Conservation (phyloP, 768 basidiomycete genomes). For the Naganishia antarctica region DNA sequence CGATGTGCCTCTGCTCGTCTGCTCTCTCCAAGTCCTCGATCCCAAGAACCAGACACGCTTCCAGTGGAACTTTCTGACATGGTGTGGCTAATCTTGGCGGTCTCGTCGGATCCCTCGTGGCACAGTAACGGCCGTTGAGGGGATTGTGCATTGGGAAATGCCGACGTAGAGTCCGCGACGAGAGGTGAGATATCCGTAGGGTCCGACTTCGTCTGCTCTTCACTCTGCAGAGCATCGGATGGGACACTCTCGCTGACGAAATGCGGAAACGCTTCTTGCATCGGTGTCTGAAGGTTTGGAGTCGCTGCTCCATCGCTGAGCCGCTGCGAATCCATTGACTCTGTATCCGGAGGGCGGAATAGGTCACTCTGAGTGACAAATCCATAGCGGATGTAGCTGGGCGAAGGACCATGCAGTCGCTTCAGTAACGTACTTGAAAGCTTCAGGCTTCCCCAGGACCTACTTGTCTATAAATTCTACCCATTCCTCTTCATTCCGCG, state of each 20-base stretch:
- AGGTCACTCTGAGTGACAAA: conserved; percentile 10
- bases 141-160: background rate
- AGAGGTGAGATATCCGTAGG: background rate
- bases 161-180: background rate
- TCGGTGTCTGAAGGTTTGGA: background rate
- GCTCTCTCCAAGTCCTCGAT: background rate
- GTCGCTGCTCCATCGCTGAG: too few relatives aligned
- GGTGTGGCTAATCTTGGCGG: background rate
- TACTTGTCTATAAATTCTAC: conserved; percentile 20
- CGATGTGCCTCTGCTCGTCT: conserved; percentile 14
- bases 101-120: background rate
- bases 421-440: background rate
- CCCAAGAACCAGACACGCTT: background rate
- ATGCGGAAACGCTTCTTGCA: too few relatives aligned
- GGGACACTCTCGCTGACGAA: too few relatives aligned
- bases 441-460: background rate
- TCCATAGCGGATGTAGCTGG: conserved; percentile 17
- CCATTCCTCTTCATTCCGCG: conserved; percentile 23
- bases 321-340: background rate
- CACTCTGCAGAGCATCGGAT: background rate
- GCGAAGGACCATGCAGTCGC: background rate
- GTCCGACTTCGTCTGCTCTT: background rate
- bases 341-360: background rate
- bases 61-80: conserved; percentile 19
- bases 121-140: background rate